Evolutionary conservation across 2,329 filamentous ascomycete species (phyloP).

Genomic region (Fusarium sp.): DNA sequence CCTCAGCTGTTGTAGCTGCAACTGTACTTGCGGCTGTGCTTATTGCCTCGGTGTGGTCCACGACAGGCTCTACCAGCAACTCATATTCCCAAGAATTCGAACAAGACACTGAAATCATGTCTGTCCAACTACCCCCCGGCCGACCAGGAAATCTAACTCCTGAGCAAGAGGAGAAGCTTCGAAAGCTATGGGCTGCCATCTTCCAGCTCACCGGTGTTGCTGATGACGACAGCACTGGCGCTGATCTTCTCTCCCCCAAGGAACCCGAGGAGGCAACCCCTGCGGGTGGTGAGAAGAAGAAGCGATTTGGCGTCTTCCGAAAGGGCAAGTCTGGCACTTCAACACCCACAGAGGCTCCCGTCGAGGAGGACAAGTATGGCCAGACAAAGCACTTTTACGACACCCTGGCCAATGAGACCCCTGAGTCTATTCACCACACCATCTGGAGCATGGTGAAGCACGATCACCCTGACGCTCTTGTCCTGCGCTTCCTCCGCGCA

Average conservation of each 20-base stretch:
- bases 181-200: constrained; percentile 84
- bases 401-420: constrained; percentile 79
- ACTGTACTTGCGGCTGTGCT: constrained; percentile 26
- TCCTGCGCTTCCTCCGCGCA: constrained; percentile 87
- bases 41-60: constrained; percentile 32
- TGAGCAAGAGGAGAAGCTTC: constrained; percentile 89
- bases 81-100: constrained; percentile 14
- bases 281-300: constrained; percentile 72
- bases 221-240: constrained; percentile 42
- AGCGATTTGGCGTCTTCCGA: constrained; percentile 77
- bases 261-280: constrained; percentile 37
- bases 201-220: constrained; percentile 80
- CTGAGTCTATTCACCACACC: constrained; percentile 81
- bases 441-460: constrained; percentile 97
- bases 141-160: constrained; percentile 88
- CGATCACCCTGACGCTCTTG: constrained; percentile 88
- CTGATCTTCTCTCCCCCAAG: constrained; percentile 32
- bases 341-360: constrained; percentile 56
- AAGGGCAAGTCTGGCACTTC: constrained; percentile 56
- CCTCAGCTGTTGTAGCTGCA: constrained; percentile 25
- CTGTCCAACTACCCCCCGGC: constrained; percentile 68
- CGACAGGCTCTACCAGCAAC: not conserved
- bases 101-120: constrained; percentile 51
- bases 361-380: constrained; percentile 88
- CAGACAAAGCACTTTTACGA: constrained; percentile 88